A percentile compares a stretch with the other conserved stretches of the same genome.
Conservation (phyloP, 2,329 filamentous ascomycete genomes). For the Colletotrichum chrysophilum region DNA sequence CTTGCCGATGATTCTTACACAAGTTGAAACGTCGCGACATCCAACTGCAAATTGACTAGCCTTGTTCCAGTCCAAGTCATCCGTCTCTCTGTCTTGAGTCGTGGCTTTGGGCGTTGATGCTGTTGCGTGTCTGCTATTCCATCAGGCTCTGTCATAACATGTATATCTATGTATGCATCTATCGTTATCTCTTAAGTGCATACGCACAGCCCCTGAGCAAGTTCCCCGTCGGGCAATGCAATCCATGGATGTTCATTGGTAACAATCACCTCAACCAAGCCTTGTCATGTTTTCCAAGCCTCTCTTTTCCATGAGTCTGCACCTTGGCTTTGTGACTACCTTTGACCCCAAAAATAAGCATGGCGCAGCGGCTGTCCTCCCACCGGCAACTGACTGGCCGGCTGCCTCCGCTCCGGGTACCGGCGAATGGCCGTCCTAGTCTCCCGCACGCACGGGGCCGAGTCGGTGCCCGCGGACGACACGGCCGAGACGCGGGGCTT, state of each 20-base stretch:
- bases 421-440: not conserved
- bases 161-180: not conserved
- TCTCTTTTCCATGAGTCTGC: not conserved
- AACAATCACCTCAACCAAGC: not conserved
- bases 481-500: not conserved
- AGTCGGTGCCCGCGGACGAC: not conserved
- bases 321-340: not conserved
- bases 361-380: not conserved
- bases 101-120: not conserved
- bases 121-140: no score
- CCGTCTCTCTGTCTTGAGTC: not conserved
- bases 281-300: not conserved
- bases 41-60: not conserved
- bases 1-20: not conserved
- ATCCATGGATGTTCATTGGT: no score
- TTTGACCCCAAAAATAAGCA: not conserved
- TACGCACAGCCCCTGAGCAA: not conserved
- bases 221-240: not conserved
- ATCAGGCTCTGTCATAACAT: no score
- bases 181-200: not conserved
- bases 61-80: not conserved
- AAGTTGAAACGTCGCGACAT: not conserved
- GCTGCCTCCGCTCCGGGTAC: not conserved
- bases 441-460: not conserved
- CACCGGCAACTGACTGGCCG: not conserved